Conservation (phyloP, 805 yeast species). For the Schizosaccharomyces japonicus region DNA sequence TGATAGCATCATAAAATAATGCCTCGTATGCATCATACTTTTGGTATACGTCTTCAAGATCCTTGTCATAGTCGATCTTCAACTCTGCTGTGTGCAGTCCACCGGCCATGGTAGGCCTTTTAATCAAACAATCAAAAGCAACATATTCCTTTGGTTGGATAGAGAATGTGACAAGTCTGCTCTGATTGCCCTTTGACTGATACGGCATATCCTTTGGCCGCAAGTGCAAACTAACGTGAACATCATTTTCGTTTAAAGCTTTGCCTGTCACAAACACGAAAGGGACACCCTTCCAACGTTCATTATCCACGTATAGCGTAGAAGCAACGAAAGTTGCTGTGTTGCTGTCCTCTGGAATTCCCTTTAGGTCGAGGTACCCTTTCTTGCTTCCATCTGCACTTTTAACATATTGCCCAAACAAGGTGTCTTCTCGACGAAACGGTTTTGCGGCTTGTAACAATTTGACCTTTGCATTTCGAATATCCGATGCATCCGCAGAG, state of each 20-base stretch:
- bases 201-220: conserved; percentile 44
- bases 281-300: conserved; percentile 97
- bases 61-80: conserved; percentile 69
- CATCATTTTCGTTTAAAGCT: conserved; percentile 77
- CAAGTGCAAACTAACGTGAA: conserved; percentile 83
- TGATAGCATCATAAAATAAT: conserved; percentile 66
- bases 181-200: conserved; percentile 53
- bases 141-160: conserved; percentile 89
- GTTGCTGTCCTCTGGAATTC: conserved; percentile 59
- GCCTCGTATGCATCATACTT: conserved; percentile 97
- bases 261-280: conserved; percentile 89
- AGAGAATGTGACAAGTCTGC: conserved; percentile 83
- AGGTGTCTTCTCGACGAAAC: conserved; percentile 37
- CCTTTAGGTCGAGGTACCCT: conserved; percentile 72
- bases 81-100: conserved; percentile 61
- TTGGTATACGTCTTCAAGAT: conserved; percentile 67
- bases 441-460: conserved; percentile 61
- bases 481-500: conserved; percentile 72
- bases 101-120: conserved; percentile 82
- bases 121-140: conserved; percentile 50
- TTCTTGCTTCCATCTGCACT: conserved; percentile 79
- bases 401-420: conserved; percentile 69
- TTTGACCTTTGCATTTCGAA: conserved; percentile 89
- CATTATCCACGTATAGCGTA: conserved; percentile 55
- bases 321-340: conserved; percentile 85